Percentiles rank a stretch among this genome's conserved stretches.
phyloP scores from a whole-genome alignment of 2,329 filamentous ascomycete genomes.

The Botrytis porri region DNA sequence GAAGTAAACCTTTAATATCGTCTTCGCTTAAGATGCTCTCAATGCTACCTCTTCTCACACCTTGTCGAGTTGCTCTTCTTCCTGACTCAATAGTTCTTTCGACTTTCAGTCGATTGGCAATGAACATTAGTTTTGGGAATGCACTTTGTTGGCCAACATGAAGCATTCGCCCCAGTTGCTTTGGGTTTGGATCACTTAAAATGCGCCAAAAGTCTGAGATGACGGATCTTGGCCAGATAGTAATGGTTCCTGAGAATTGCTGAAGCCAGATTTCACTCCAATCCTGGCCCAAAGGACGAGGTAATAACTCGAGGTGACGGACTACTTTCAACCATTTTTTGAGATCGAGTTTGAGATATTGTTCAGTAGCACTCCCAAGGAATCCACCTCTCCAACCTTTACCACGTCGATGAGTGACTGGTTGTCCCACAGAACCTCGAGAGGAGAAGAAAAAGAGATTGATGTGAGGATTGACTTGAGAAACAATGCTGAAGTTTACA shows the following conservation, averaged over 20 bases:
- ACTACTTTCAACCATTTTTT: slow-evolving; percentile 98
- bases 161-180: slow-evolving; percentile 81
- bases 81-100: slow-evolving; percentile 68
- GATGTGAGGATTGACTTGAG: slow-evolving; percentile 91
- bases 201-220: slow-evolving; percentile 82
- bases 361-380: slow-evolving; percentile 85
- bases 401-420: slow-evolving; percentile 89
- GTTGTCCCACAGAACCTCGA: slow-evolving; percentile 83
- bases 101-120: slow-evolving; percentile 80
- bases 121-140: slow-evolving; percentile 89
- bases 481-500: slow-evolving; percentile 92
- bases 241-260: slow-evolving; percentile 89
- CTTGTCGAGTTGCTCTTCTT: slow-evolving; percentile 51
- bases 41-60: slow-evolving; percentile 50
- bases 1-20: slow-evolving; percentile 51
- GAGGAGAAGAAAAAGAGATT: slow-evolving; percentile 99
- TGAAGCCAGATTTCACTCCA: slow-evolving; percentile 98
- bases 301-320: slow-evolving; percentile 85
- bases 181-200: slow-evolving; percentile 74
- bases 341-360: slow-evolving; percentile 93
- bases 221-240: slow-evolving; percentile 86
- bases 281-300: slow-evolving; percentile 86
- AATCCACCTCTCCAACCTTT: slow-evolving; percentile 96
- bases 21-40: slow-evolving; percentile 62
- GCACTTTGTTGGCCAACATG: slow-evolving; percentile 84